Base-by-base conservation (phyloP, 768 basidiomycete species). In the Suillus brevipes region DNA sequence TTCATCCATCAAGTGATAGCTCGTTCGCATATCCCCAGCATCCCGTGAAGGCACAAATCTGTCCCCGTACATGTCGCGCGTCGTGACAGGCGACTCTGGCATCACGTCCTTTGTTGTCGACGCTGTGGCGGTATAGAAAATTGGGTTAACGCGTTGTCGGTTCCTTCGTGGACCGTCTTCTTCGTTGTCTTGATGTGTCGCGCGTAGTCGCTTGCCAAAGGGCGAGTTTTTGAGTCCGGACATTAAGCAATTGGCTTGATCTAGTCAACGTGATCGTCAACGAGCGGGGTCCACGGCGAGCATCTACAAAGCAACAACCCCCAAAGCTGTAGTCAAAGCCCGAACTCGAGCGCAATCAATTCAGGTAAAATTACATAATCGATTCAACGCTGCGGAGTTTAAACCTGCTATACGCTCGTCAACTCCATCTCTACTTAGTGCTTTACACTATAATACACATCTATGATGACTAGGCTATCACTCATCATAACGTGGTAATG, bases 181-280 rank as follows among this genome's bases (percentile, higher is more conserved):
- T 25, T 75, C 77, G 36, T 67, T 49, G 71, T 90, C 88, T 70
- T 84, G 82, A 66, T 89, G 87, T 5, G 88, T 83, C 16, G 89
- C 89, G 50, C 91, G 87, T n/a, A 93, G 82, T 14, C 91, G 87
- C 73, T 92, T 93, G 50, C 90, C 91, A 77, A 91, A 93, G 1
- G 89, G 89, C 71, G 91, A 92, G 78, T 92, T 92, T 81, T 90
- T 91, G 78, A 92, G 84, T 63, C 86, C 85, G 64, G 90, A 88
- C 90, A 91, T 91, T 25, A 50, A 64, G 18, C 56, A 20, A 20
- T 9, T 53, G 31, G 18, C 31, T 53, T 53, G 28, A 53, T 53
- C 52, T 31, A 31, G 53, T 55, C 18, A n/a, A 10, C 31, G 52
- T n/a, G 53, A 55, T 55, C 20, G 31, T 55, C 53, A 55, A 55